A percentile compares a stretch with the other conserved stretches of the same genome.
These are phyloP conservation scores for Xerocomellus chrysenteron DNA, from an alignment of 768 basidiomycete species.

Conservation along the genomic window DNA sequence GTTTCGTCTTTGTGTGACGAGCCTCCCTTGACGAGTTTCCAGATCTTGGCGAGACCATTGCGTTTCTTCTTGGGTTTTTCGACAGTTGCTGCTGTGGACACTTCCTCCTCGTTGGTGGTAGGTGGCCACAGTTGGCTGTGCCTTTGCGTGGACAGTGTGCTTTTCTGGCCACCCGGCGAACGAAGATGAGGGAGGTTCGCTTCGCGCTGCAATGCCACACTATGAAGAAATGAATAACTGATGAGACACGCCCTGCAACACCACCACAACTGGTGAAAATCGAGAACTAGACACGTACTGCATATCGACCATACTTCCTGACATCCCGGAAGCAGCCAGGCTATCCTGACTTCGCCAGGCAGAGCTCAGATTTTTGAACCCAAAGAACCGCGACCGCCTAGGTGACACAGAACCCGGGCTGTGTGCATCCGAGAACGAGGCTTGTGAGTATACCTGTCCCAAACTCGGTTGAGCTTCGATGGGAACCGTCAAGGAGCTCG, in stretches of 20 bases:
- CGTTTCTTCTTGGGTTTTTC: conserved; percentile 74
- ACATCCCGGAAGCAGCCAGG: conserved; percentile 74
- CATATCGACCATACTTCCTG: conserved; percentile 91
- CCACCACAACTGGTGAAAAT: not conserved
- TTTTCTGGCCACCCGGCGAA: conserved; percentile 36
- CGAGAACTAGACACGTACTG: conserved; percentile 59
- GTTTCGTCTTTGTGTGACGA: conserved; percentile 43
- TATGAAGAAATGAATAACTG: conserved; percentile 28
- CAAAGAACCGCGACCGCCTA: conserved; percentile 74
- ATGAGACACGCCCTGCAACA: conserved; percentile 4
- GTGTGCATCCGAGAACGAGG: conserved; percentile 78
- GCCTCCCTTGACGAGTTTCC: conserved; percentile 69
- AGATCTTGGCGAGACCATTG: conserved; percentile 75
- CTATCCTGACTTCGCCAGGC: conserved; percentile 82
- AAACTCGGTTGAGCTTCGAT: conserved; percentile 57
- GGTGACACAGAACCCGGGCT: conserved; percentile 69
- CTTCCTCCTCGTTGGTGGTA: conserved; percentile 36
- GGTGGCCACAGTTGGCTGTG: conserved; percentile 56
- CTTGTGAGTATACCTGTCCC: conserved; percentile 70
- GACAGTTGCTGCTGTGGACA: conserved; percentile 27
- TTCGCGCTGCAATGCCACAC: conserved; percentile 79
- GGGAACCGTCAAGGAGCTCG: conserved; percentile 59
- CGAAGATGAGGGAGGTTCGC: conserved; percentile 32
- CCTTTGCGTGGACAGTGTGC: conserved; percentile 35
- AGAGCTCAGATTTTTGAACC: conserved; percentile 65